Conservation (phyloP, 2,329 filamentous ascomycete species). For the Teratosphaeriaceae sp. region DNA sequence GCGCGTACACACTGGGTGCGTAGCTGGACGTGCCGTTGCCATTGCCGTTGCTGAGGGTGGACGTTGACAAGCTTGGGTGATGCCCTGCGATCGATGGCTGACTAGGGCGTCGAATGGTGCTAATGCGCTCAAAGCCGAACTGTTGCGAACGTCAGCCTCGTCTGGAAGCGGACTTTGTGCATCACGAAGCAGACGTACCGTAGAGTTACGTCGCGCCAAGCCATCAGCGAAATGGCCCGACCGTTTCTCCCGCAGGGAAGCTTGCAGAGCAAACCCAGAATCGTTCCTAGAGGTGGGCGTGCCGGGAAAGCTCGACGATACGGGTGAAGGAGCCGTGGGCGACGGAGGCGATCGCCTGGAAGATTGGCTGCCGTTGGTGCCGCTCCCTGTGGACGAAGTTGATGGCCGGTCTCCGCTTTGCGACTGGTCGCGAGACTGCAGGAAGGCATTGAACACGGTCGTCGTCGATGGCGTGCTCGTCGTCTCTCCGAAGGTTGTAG, state of each 20-base stretch:
- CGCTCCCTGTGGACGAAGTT: slow-evolving; percentile 53
- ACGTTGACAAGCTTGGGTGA: slow-evolving; percentile 59
- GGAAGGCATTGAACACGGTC: slow-evolving; percentile 83
- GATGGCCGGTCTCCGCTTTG: slow-evolving; percentile 63
- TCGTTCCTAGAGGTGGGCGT: slow-evolving; percentile 85
- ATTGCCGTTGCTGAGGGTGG: slow-evolving; percentile 40
- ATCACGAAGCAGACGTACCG: slow-evolving; percentile 39
- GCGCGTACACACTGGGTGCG: slow-evolving; percentile 75
- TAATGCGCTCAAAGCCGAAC: slow-evolving; percentile 70
- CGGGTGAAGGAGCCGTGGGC: slow-evolving; percentile 71
- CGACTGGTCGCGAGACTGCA: slow-evolving; percentile 64
- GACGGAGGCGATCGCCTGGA: slow-evolving; percentile 48
- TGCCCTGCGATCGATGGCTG: slow-evolving; percentile 45
- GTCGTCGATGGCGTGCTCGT: slow-evolving; percentile 49
- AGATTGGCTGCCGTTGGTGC: slow-evolving; percentile 32
- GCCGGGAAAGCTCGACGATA: slow-evolving; percentile 69
- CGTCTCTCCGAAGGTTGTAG: slow-evolving; percentile 70
- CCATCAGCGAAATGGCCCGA: slow-evolving; percentile 63
- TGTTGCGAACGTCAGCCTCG: slow-evolving; percentile 29
- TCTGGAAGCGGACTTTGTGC: slow-evolving; percentile 20
- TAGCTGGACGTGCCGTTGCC: slow-evolving; percentile 44
- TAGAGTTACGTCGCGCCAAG: slow-evolving; percentile 79
- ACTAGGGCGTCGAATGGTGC: slow-evolving; percentile 56
- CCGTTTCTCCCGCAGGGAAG: slow-evolving; percentile 85
- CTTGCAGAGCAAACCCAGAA: slow-evolving; percentile 79